Base-by-base conservation (phyloP, 129 eudicot genomes). In the Kitagawia praeruptora region DNA sequence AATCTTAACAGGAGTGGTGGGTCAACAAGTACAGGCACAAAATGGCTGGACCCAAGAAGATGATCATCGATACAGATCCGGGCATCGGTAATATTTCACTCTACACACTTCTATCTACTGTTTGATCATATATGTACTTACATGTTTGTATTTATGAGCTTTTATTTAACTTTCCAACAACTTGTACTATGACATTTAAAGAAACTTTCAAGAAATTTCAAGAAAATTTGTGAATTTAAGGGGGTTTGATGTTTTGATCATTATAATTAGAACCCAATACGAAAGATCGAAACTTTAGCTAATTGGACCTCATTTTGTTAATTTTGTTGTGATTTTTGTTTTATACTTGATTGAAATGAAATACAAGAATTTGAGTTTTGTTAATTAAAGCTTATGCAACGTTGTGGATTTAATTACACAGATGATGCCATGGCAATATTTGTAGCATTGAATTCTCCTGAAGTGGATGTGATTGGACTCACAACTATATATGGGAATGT, bases 341-440 rank as follows among this genome's bases (percentile, higher is more conserved):
- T 64, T 16, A 46, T 4, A 74, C 8, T 42, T 5, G 2, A n/a
- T 4, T 38, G 8, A n/a, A 51, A 69, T 42, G 49, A 37, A 13
- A 48, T 31, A 47, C 28, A 44, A 53, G 25, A 45, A 70, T 53
- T 27, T 27, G 45, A 15, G 67, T 39, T 5, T 4, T 25, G 27
- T 31, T 77, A 4, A 13, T 27, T 25, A 61, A 6, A 58, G 31
- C 5, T 70, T 12, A 18, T 70, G 42, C n/a, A 70, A 70, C 12
- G 54, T 75, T 75, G 31, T 75, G 64, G n/a, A n/a, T 83, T 54
- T 44, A 44, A 74, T 80, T 66, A 70, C 31, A 51, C 87, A 96
- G 99, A 96, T 90, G 99, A 96, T 79, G 99, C 99, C 31, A 96
- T 96, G 98, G 99, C 98, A 23, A 96, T 96, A 66, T 92, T 96